Base-by-base conservation (phyloP, 2,329 filamentous ascomycete species). In the Botrytis squamosa region DNA sequence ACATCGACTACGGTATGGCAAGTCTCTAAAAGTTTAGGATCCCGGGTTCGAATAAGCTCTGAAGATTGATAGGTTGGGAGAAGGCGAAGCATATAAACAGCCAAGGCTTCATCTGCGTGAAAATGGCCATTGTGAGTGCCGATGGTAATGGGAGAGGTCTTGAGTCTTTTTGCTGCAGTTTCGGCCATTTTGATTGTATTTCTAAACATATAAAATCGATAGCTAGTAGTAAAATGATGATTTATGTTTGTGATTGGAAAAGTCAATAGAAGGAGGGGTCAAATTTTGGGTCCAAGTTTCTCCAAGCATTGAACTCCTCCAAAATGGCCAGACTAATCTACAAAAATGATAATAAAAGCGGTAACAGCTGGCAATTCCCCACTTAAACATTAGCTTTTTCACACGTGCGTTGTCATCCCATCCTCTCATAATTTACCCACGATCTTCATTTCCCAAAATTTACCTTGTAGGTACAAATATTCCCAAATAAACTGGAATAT, bases 41-140 rank as follows among this genome's bases (percentile, higher is more conserved):
- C 94, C 80, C 96, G 93, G 66, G 95, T 97, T 79, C 96, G 94
- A 69, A 97, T 86, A 62, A 99, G 91, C 62, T 87, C 82, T 40
- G 94, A 91, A 78, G 88, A 84, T 73, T 87, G 83, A 86, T 98
- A 99, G 74, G 91, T 85, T 36, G 96, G 95, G 29, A 98, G 92
- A 73, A 92, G 89, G 77, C 94, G 94, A 78, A 99, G 92, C 87
- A 99, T 94, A 86, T 97, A 94, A 77, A 99, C 95, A 74, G 96
- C 96, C 62, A 99, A 90, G 75, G 96, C 95, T 86, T 99, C 96
- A 84, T 99, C 96, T 82, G 96, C 96, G 86, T 99, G 96, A 88
- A 99, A 99, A 86, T 98, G 94, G 78, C 96, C 96, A 85, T 92
- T 98, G 88, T 99, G 96, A 44, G 96, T 99, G 81, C 95, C 96